Evolutionary conservation across 1,139 yeast species (phyloP).

Genomic region (Ogataea hybrid): DNA sequence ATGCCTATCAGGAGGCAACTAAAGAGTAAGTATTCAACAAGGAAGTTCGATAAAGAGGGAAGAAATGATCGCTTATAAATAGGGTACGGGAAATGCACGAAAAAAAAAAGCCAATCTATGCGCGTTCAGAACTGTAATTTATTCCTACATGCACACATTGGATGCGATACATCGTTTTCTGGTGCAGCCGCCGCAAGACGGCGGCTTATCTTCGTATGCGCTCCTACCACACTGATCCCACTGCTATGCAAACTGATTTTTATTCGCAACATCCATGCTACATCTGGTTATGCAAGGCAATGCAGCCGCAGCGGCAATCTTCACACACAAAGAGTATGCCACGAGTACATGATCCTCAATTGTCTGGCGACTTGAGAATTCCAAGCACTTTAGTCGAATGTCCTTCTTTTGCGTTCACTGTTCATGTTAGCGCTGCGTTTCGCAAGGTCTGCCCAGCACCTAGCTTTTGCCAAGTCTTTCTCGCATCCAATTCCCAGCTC

Average conservation of each 20-base stretch:
- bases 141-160: background rate
- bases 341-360: background rate
- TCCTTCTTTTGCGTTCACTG: background rate
- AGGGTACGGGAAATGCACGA: background rate
- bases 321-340: background rate
- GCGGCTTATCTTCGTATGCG: background rate
- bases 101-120: background rate
- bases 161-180: background rate
- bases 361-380: background rate
- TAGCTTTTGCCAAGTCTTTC: slow-evolving; percentile 54
- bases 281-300: background rate
- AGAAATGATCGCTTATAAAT: background rate
- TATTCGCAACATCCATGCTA: background rate
- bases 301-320: background rate
- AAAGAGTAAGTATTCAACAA: background rate
- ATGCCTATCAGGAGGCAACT: background rate
- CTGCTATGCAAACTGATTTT: background rate
- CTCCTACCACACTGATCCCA: background rate
- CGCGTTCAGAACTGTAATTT: slow-evolving; percentile 1
- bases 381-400: background rate
- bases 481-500: slow-evolving; percentile 89
- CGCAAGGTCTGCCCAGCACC: slow-evolving; percentile 74
- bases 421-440: background rate
- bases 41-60: background rate
- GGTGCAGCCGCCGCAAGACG: background rate